Conservation (phyloP, 805 yeast species). For the Ogataea degrootiae region DNA sequence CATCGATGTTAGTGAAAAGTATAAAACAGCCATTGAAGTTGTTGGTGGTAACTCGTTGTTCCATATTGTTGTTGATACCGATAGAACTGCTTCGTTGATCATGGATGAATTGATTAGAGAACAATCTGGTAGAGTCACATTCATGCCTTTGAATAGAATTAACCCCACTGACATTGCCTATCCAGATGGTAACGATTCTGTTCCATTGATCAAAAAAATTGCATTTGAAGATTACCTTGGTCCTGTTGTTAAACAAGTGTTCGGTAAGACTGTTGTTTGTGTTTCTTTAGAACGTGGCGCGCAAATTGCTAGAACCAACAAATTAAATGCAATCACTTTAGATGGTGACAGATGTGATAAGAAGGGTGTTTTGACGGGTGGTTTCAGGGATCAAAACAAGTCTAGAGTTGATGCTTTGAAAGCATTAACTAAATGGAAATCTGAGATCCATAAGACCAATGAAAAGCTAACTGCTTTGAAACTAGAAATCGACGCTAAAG, state of each 20-base stretch:
- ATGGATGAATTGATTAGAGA: slow-evolving; percentile 71
- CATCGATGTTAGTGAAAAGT: slow-evolving; percentile 74
- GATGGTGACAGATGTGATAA: slow-evolving; percentile 90
- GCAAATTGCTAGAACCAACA: slow-evolving; percentile 55
- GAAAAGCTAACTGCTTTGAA: slow-evolving; percentile 36
- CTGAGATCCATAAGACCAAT: slow-evolving; percentile 39
- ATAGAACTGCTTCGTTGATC: slow-evolving; percentile 71
- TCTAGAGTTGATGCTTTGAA: slow-evolving; percentile 71
- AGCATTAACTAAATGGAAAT: slow-evolving; percentile 46
- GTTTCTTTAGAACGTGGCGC: slow-evolving; percentile 63
- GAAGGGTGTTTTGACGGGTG: slow-evolving; percentile 85
- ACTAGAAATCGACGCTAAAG: slow-evolving; percentile 37
- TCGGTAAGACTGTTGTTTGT: slow-evolving; percentile 77
- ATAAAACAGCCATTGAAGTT: slow-evolving; percentile 81
- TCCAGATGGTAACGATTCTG: slow-evolving; percentile 63
- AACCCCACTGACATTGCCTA: slow-evolving; percentile 37
- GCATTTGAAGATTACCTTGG: slow-evolving; percentile 53
- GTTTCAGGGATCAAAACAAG: slow-evolving; percentile 64
- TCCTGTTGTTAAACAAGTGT: slow-evolving; percentile 72
- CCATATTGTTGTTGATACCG: slow-evolving; percentile 85
- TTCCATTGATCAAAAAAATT: slow-evolving; percentile 75
- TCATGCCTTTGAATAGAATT: slow-evolving; percentile 81
- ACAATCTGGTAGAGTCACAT: slow-evolving; percentile 81
- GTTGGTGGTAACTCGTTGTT: slow-evolving; percentile 84
- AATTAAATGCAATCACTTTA: slow-evolving; percentile 74